phyloP scores from a whole-genome alignment of 2,329 filamentous ascomycete genomes.

The Beauveria australis region DNA sequence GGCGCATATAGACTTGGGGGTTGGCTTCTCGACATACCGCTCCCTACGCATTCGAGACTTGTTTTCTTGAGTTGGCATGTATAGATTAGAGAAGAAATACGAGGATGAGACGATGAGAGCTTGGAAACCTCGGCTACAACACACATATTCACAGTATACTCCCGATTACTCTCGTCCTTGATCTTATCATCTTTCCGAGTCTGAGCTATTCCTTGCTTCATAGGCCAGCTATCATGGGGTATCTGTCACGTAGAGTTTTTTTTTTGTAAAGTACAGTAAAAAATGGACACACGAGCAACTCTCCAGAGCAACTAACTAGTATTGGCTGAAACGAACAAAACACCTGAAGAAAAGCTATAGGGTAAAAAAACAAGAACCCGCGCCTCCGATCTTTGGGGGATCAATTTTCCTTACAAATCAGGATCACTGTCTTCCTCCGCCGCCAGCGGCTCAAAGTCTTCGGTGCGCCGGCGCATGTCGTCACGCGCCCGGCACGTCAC shows the following conservation, averaged over 20 bases:
- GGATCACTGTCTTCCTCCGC: slow-evolving; percentile 28
- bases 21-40: background rate
- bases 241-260: background rate
- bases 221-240: background rate
- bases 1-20: slow-evolving; percentile 6
- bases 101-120: background rate
- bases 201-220: background rate
- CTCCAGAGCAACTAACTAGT: background rate
- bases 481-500: slow-evolving; percentile 33
- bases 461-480: slow-evolving; percentile 25
- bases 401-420: slow-evolving; percentile 21
- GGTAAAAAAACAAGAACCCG: background rate
- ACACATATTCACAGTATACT: background rate
- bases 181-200: background rate
- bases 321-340: background rate
- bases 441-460: slow-evolving; percentile 27
- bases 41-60: slow-evolving; percentile 1
- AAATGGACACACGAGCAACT: background rate
- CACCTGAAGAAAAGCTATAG: background rate
- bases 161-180: background rate
- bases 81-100: background rate
- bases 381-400: too few relatives aligned
- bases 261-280: background rate
- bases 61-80: slow-evolving; percentile 3
- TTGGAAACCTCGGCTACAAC: slow-evolving; percentile 1